Conservation (phyloP, 2,329 filamentous ascomycete species). For the Sarocladiaceae sp. region DNA sequence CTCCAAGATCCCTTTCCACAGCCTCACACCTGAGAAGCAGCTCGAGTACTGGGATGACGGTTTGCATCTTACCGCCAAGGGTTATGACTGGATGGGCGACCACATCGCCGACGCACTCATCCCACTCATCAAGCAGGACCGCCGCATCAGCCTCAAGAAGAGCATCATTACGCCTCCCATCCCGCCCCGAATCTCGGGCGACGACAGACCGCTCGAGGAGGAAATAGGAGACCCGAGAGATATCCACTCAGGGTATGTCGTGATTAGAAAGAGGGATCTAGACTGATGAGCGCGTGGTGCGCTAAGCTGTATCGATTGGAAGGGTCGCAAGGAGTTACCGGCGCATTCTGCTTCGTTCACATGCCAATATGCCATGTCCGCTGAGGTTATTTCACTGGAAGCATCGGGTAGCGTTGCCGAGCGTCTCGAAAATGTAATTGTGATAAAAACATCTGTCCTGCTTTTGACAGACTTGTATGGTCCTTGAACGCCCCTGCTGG, state of each 20-base stretch:
- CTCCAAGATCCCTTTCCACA: slow-evolving; percentile 46
- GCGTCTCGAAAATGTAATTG: slow-evolving; percentile 5
- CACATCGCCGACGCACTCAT: slow-evolving; percentile 48
- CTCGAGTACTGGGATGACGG: slow-evolving; percentile 54
- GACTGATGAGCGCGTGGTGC: slow-evolving; percentile 30
- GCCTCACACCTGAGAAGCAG: slow-evolving; percentile 38
- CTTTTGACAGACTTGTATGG: background rate
- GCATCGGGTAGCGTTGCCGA: slow-evolving; percentile 1
- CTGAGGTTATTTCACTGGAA: background rate
- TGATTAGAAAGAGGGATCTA: slow-evolving; percentile 46
- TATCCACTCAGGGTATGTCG: slow-evolving; percentile 46
- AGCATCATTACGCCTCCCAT: slow-evolving; percentile 8
- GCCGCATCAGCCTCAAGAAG: slow-evolving; percentile 14
- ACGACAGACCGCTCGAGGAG: slow-evolving; percentile 38
- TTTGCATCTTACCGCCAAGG: slow-evolving; percentile 50
- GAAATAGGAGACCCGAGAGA: slow-evolving; percentile 40
- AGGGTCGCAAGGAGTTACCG: too few relatives aligned
- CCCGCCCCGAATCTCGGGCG: slow-evolving; percentile 27
- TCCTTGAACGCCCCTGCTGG: background rate
- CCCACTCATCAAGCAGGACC: slow-evolving; percentile 34
- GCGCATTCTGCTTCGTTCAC: too few relatives aligned
- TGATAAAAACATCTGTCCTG: background rate
- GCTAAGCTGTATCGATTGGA: too few relatives aligned
- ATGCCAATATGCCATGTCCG: background rate
- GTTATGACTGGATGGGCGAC: slow-evolving; percentile 58